phyloP scores from a whole-genome alignment of 2,329 filamentous ascomycete genomes.

The Helotiales sp. region DNA sequence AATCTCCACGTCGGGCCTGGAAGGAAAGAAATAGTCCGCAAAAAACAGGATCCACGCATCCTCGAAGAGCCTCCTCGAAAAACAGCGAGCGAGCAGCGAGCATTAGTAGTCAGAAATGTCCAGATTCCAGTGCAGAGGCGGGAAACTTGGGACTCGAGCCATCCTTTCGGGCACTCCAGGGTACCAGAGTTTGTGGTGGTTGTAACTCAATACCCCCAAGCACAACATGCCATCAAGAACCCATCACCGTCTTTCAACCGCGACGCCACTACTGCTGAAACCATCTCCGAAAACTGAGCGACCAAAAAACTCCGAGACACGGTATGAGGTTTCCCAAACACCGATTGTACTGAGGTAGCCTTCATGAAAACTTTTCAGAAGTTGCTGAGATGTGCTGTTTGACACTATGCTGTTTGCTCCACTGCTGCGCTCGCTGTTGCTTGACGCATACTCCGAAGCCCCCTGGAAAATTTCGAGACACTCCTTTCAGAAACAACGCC shows the following conservation, averaged over 20 bases:
- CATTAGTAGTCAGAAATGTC: conserved; percentile 47
- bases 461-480: conserved; percentile 28
- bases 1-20: conserved; percentile 40
- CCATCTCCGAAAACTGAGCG: neutral
- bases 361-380: conserved; percentile 13
- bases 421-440: conserved; percentile 60
- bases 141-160: neutral
- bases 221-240: neutral
- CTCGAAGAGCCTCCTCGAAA: conserved; percentile 38
- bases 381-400: conserved; percentile 8
- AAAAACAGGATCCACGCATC: conserved; percentile 10
- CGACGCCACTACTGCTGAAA: neutral
- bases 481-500: conserved; percentile 29
- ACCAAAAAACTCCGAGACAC: neutral
- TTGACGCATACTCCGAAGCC: conserved; percentile 26
- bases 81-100: conserved; percentile 66
- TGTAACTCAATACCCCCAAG: neutral
- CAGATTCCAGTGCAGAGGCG: conserved; percentile 8
- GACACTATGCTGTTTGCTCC: conserved; percentile 48
- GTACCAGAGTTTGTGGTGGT: neutral
- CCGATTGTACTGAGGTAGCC: neutral
- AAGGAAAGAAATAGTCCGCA: conserved; percentile 41
- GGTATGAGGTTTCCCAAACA: neutral
- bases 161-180: conserved; percentile 9
- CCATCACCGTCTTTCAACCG: neutral